These are phyloP conservation scores for Sporothrix phasma DNA, from an alignment of 2,329 filamentous ascomycete genomes.

Conservation along the genomic window DNA sequence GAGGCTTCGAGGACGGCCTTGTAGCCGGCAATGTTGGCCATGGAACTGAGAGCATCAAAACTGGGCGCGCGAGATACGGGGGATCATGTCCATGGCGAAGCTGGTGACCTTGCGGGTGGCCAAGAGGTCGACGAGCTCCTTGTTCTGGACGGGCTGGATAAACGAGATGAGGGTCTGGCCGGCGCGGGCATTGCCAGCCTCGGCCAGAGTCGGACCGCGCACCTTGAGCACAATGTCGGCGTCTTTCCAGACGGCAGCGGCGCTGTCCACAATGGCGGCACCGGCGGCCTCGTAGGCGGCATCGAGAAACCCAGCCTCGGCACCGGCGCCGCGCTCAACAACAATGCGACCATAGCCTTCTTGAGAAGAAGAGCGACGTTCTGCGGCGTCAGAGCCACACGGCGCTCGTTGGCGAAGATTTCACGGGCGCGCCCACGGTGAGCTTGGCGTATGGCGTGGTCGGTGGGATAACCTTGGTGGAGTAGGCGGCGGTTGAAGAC, in stretches of 20 bases:
- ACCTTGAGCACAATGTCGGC: constrained; percentile 80
- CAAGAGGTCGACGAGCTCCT: constrained; percentile 61
- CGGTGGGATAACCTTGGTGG: constrained; percentile 32
- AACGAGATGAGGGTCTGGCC: constrained; percentile 73
- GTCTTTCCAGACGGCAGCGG: constrained; percentile 58
- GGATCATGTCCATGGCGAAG: constrained; percentile 91
- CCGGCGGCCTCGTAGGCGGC: constrained; percentile 68
- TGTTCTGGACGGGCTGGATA: constrained; percentile 74
- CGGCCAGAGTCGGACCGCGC: constrained; percentile 59
- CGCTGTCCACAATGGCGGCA: constrained; percentile 59
- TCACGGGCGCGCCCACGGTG: constrained; percentile 73
- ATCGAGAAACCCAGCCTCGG: constrained; percentile 66
- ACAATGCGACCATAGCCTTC: constrained; percentile 69
- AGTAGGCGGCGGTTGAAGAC: constrained; percentile 25
- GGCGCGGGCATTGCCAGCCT: constrained; percentile 57
- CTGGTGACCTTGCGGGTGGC: constrained; percentile 60
- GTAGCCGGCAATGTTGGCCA: constrained; percentile 92
- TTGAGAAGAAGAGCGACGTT: constrained; percentile 76
- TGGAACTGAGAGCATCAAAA: constrained; percentile 81
- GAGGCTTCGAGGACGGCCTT: constrained; percentile 85
- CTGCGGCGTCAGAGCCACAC: constrained; percentile 74
- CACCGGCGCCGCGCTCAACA: constrained; percentile 72
- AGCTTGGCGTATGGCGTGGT: constrained; percentile 59
- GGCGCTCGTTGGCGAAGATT: constrained; percentile 66
- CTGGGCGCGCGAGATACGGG: constrained; percentile 79